Percentiles rank a stretch among this genome's conserved stretches.
These are phyloP conservation scores for Dorcoceras hygrometricum DNA, from an alignment of 257 asterid species.

Conservation along the genomic window DNA sequence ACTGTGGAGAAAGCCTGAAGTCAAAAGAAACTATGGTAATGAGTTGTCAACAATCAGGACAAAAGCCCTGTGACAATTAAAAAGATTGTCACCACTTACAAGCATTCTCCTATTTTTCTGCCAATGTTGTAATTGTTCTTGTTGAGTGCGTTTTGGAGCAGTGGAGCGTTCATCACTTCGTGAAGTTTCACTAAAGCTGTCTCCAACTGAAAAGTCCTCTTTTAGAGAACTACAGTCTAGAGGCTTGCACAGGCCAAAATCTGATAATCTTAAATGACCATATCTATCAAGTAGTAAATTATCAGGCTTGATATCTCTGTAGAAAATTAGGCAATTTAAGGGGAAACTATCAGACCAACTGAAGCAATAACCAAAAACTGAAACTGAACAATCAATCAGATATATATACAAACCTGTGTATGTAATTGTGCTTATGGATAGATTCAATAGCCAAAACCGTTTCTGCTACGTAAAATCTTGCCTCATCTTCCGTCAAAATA, in stretches of 20 bases:
- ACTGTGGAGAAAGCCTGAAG: conserved; percentile 96
- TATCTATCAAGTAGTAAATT: conserved; percentile 87
- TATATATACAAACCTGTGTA: conserved; percentile 67
- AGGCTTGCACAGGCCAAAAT: conserved; percentile 98
- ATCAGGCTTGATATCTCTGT: conserved; percentile 97
- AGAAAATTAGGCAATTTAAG: conserved; percentile 23
- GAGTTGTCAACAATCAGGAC: conserved; percentile 23
- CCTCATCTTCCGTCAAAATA: conserved; percentile 74
- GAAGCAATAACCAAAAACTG: conserved; percentile 16
- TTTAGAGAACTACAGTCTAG: conserved; percentile 81
- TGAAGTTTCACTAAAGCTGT: conserved; percentile 43
- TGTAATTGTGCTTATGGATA: conserved; percentile 79
- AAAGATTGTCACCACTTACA: conserved; percentile 43
- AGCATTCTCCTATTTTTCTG: conserved; percentile 96
- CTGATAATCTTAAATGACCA: conserved; percentile 90
- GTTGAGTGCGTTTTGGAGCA: conserved; percentile 85
- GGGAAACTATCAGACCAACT: conserved; percentile 33
- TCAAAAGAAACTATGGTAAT: conserved; percentile 17
- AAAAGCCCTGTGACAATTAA: conserved; percentile 11
- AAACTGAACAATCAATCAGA: conserved; percentile 25
- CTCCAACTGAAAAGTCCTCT: conserved; percentile 78
- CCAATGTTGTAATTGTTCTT: conserved; percentile 97
- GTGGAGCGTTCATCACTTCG: conserved; percentile 45
- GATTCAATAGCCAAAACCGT: conserved; percentile 92
- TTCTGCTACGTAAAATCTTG: conserved; percentile 87